Evolutionary conservation across 257 asterid species (phyloP), one percentile per base, ranked within the genome.

Genomic region (Solanum lignicaule): DNA sequence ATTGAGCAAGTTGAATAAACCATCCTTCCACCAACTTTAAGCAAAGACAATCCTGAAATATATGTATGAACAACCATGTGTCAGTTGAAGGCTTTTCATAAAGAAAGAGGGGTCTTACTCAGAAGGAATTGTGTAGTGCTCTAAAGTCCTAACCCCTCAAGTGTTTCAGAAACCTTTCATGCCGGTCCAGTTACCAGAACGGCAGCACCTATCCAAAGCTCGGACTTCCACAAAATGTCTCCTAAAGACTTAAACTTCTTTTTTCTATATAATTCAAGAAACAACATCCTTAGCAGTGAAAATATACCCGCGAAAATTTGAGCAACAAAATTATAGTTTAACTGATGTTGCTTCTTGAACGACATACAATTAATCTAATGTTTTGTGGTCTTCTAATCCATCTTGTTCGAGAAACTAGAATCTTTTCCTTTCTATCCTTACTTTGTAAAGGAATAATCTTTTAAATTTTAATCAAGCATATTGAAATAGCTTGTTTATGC

Each of bases 1-100:
- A 97, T 95, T 83, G 99, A 97, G 94, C 99, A 97, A 87, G 99
- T 97, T 86, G 99, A 97, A 90, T 97, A 97, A 84, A 97, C 97
- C 96, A 97, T 93, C 90, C 95, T 93, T 31, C 99, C 98, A 81
- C 98, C 99, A 92, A 97, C 99, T 92, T 95, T 97, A 86, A 97
- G 99, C 95, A 97, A 92, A 78, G 99, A 93, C 90, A 94, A 7
- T 85, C 98, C 99, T 96, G 95, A 86, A 90, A 90, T 35, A 83
- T 86, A 33, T 74, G 91, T 35, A 46, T 4, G 71, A 82, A 62
- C 39, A 41, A 76, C n/a, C 79, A 75, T 18, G 71, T 55, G 46
- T 87, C 31, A 86, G 87, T 35, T 39, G 25, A 85, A 85, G 69
- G 39, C 78, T 76, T n/a, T n/a, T 76, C 58, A 76, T 39, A 39